A percentile compares a stretch with the other conserved stretches of the same genome.
phyloP scores from a whole-genome alignment of 352 stramenopile species.

The Pythium myriotylum region DNA sequence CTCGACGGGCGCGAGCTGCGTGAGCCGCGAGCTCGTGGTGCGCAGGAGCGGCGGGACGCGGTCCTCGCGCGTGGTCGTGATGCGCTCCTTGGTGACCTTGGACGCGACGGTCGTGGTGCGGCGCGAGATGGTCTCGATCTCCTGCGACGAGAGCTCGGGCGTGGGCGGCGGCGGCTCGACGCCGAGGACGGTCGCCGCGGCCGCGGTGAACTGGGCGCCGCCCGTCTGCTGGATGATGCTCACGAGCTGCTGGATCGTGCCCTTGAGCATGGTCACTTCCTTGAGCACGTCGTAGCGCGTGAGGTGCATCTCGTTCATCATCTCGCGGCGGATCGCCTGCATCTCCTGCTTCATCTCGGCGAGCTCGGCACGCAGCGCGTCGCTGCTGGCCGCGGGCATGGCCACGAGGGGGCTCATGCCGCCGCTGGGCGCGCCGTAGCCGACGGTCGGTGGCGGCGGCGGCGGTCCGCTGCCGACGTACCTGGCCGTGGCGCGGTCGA shows the following conservation, averaged over 20 bases:
- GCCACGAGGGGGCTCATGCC: not conserved
- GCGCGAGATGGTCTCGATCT: constrained; percentile 48
- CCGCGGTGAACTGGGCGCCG: constrained; percentile 18
- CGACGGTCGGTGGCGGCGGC: not conserved
- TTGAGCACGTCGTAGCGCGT: constrained; percentile 87
- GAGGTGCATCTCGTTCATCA: constrained; percentile 86
- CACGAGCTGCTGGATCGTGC: constrained; percentile 67
- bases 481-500: constrained; percentile 35
- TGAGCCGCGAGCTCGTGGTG: constrained; percentile 44
- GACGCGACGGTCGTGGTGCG: constrained; percentile 55
- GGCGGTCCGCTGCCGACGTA: constrained; percentile 34
- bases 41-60: constrained; percentile 33
- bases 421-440: not conserved
- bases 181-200: constrained; percentile 15
- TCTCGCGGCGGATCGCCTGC: constrained; percentile 64
- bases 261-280: constrained; percentile 79
- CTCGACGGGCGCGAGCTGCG: constrained; percentile 64
- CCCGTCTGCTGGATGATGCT: constrained; percentile 36
- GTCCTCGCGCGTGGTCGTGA: constrained; percentile 46
- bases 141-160: constrained; percentile 41
- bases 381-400: not conserved
- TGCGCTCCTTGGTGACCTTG: constrained; percentile 45
- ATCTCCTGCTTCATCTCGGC: constrained; percentile 69
- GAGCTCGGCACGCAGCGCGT: constrained; percentile 52
- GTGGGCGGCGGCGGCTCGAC: constrained; percentile 20